phyloP scores from a whole-genome alignment of 495 filamentous ascomycete genomes.

The Hypomontagnella monticulosa region DNA sequence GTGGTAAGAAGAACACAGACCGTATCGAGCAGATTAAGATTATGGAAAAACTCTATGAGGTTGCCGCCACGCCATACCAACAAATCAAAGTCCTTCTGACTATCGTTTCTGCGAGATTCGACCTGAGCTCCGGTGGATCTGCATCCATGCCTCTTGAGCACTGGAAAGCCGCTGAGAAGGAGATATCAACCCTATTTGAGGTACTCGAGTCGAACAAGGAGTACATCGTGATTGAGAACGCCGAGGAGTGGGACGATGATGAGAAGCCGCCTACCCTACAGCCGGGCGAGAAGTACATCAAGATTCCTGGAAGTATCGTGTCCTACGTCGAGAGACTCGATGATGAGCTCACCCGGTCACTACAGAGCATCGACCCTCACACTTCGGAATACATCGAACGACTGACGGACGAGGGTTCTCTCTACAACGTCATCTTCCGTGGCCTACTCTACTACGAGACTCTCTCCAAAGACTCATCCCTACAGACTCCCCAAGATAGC shows the following conservation, averaged over 20 bases:
- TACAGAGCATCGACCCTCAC: constrained; percentile 97
- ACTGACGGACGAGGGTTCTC: constrained; percentile 85
- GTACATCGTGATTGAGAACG: constrained; percentile 85
- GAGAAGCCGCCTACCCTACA: constrained; percentile 83
- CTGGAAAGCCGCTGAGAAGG: constrained; percentile 93
- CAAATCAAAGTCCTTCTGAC: constrained; percentile 91
- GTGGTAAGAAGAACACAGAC: constrained; percentile 99
- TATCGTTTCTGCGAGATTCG: constrained; percentile 92
- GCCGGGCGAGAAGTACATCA: constrained; percentile 76
- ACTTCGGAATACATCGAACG: constrained; percentile 98
- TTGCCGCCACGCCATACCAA: constrained; percentile 90
- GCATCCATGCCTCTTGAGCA: constrained; percentile 94
- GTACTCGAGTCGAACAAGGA: constrained; percentile 81
- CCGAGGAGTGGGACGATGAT: constrained; percentile 99
- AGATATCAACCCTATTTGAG: constrained; percentile 78
- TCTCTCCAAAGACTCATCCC: constrained; percentile 72
- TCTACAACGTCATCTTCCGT: constrained; percentile 92
- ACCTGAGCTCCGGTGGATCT: constrained; percentile 82
- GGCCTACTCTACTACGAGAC: constrained; percentile 87
- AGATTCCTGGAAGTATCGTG: constrained; percentile 91
- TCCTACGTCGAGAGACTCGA: constrained; percentile 96
- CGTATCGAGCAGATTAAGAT: constrained; percentile 91
- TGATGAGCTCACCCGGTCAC: constrained; percentile 93
- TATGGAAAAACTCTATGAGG: constrained; percentile 95
- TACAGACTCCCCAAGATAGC: constrained; percentile 80